Conservation (phyloP, 1,284 basidiomycete genomes). For the Singerocomus inundabilis region DNA sequence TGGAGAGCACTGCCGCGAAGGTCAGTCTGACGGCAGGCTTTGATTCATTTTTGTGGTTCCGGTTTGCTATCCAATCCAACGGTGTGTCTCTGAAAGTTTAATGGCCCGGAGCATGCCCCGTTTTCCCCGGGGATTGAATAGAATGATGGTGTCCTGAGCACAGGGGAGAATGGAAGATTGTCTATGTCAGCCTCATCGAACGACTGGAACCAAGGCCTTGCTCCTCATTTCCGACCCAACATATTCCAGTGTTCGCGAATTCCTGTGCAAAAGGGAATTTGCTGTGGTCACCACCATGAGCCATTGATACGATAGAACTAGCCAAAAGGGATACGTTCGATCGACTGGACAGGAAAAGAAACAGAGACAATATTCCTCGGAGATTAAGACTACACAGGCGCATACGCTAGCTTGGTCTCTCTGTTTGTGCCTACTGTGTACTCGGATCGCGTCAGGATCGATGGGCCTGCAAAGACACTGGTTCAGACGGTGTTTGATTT, state of each 20-base stretch:
- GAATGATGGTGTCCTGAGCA: no score
- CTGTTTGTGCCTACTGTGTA: neutral
- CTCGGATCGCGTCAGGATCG: neutral
- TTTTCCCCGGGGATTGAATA: neutral
- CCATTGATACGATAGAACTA: neutral
- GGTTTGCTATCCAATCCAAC: constrained; percentile 6
- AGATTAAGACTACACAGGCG: constrained; percentile 10
- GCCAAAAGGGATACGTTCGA: neutral
- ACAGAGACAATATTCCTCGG: constrained; percentile 2
- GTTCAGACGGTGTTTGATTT: neutral
- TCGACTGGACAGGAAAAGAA: neutral
- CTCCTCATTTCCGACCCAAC: constrained; percentile 5
- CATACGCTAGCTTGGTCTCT: neutral
- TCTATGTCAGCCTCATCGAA: constrained; percentile 2
- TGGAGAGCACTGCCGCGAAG: constrained; percentile 61
- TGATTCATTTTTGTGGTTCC: constrained; percentile 6
- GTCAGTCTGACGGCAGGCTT: constrained; percentile 14
- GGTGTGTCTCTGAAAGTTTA: neutral
- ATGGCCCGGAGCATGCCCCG: neutral
- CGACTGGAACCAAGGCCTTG: neutral
- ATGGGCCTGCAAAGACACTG: neutral
- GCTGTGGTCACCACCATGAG: constrained; percentile 4
- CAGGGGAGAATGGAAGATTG: constrained; percentile 27
- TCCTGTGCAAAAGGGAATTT: constrained; percentile 16
- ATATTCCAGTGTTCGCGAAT: constrained; percentile 4